Conservation (phyloP, 345 rosid species). For the Melaleuca alternifolia region DNA sequence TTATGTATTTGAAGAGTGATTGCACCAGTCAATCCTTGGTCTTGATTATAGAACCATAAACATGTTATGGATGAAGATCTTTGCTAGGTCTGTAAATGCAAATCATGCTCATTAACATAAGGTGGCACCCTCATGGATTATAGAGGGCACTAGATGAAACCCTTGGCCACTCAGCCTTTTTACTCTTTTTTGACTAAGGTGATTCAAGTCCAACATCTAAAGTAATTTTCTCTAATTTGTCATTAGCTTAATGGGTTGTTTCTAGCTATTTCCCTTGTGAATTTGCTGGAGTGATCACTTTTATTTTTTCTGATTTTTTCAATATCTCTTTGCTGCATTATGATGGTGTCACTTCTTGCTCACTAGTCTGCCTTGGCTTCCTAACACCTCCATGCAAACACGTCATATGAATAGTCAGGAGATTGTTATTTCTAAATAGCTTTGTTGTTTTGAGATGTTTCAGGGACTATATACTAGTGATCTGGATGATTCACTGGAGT, state of each 20-base stretch:
- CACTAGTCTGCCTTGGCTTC: background rate
- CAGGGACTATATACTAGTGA: conserved; percentile 73
- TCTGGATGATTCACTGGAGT: conserved; percentile 49
- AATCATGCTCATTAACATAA: background rate
- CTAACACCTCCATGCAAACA: background rate
- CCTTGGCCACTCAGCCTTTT: background rate
- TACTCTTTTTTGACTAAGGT: background rate
- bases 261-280: background rate
- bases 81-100: background rate
- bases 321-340: background rate
- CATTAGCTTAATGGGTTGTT: background rate
- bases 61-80: background rate
- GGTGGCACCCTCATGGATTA: background rate
- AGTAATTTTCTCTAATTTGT: background rate
- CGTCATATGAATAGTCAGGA: background rate
- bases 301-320: background rate
- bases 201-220: background rate
- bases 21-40: background rate
- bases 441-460: conserved; percentile 9
- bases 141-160: background rate
- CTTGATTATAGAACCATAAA: background rate
- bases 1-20: background rate
- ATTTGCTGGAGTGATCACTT: background rate
- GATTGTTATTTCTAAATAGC: background rate
- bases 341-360: background rate